Evolutionary conservation across 139 green algal genomes (phyloP).

Genomic region (Asterochloris sp.): DNA sequence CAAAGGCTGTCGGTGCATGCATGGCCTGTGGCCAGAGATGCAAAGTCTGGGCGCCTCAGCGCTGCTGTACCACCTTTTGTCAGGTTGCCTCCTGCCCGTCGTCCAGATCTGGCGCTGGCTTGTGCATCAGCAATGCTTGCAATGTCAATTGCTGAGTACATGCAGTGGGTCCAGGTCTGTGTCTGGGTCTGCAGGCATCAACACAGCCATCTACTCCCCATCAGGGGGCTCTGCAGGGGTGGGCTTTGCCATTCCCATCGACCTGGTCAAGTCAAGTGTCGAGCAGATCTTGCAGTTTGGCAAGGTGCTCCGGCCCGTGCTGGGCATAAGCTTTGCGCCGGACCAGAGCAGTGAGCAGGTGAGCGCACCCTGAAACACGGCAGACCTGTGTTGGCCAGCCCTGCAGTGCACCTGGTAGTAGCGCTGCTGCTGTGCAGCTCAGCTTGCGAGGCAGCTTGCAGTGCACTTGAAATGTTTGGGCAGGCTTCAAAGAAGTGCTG

Average conservation of each 20-base stretch:
- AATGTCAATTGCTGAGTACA: not conserved
- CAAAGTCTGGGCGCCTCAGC: too few species aligned
- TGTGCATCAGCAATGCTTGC: not conserved
- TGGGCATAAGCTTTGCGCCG: slow-evolving; percentile 90
- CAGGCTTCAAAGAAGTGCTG: too few species aligned
- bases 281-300: slow-evolving; percentile 73
- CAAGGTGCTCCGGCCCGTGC: slow-evolving; percentile 60
- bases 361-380: not conserved
- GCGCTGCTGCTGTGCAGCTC: not conserved
- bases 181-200: slow-evolving; percentile 51
- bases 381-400: not conserved
- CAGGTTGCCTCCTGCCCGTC: too few species aligned
- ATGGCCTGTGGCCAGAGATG: too few species aligned
- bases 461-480: not conserved
- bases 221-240: slow-evolving; percentile 73
- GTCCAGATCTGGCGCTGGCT: not conserved
- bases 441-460: not conserved
- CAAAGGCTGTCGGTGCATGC: too few species aligned
- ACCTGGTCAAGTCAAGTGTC: slow-evolving; percentile 58
- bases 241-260: slow-evolving; percentile 79
- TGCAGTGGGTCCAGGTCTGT: not conserved
- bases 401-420: not conserved
- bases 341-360: slow-evolving; percentile 57
- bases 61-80: too few species aligned
- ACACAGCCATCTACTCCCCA: slow-evolving; percentile 79